Conservation (phyloP, 345 rosid genomes). For the Arabidopsis thaliana region DNA sequence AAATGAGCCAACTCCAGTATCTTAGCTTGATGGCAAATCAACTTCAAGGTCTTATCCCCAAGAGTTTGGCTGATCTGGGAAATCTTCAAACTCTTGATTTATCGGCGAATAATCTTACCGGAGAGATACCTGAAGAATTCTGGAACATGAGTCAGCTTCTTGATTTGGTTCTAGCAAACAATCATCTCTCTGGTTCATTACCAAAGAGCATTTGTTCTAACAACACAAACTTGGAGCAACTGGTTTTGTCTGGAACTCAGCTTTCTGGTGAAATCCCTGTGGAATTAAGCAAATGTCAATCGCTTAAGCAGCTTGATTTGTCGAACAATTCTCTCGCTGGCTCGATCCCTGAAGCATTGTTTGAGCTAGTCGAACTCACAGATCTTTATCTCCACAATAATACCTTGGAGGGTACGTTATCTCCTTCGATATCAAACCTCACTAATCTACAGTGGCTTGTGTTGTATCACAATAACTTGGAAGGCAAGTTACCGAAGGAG, state of each 20-base stretch:
- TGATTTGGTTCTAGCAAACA: slow-evolving; percentile 63
- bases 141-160: slow-evolving; percentile 72
- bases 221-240: slow-evolving; percentile 54
- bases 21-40: slow-evolving; percentile 72
- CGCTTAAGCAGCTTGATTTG: slow-evolving; percentile 76
- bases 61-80: slow-evolving; percentile 51
- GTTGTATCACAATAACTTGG: slow-evolving; percentile 75
- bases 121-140: slow-evolving; percentile 72
- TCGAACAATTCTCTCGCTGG: slow-evolving; percentile 79
- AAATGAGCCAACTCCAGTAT: slow-evolving; percentile 61
- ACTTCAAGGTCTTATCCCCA: slow-evolving; percentile 70
- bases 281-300: slow-evolving; percentile 60
- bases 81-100: slow-evolving; percentile 73
- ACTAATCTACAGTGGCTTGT: slow-evolving; percentile 68
- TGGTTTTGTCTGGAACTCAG: slow-evolving; percentile 60
- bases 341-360: slow-evolving; percentile 65
- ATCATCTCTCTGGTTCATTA: slow-evolving; percentile 62
- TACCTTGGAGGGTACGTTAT: slow-evolving; percentile 72
- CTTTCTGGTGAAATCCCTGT: slow-evolving; percentile 74
- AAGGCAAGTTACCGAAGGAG: slow-evolving; percentile 69
- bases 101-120: slow-evolving; percentile 70
- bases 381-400: slow-evolving; percentile 90
- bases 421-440: slow-evolving; percentile 70
- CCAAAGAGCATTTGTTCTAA: slow-evolving; percentile 64
- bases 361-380: slow-evolving; percentile 54